Evolutionary conservation across 2,329 filamentous ascomycete genomes (phyloP).

Genomic region (Penicillium sp.): DNA sequence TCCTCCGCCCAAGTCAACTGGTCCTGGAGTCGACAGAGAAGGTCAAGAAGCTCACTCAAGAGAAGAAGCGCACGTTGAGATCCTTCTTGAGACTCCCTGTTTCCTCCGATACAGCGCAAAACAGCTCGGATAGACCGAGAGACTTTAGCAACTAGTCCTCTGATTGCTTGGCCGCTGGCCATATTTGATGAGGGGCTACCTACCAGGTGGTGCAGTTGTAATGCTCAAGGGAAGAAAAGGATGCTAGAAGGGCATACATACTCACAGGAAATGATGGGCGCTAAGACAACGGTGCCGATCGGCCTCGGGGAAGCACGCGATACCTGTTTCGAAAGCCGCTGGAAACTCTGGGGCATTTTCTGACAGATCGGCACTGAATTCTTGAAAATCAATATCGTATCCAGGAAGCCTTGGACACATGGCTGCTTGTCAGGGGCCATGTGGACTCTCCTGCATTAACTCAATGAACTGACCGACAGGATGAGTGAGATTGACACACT

Average conservation of each 20-base stretch:
- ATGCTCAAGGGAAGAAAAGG: not conserved
- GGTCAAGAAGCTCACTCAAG: slow-evolving; percentile 28
- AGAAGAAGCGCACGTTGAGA: slow-evolving; percentile 26
- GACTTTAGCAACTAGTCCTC: slow-evolving; percentile 20
- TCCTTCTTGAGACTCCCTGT: slow-evolving; percentile 30
- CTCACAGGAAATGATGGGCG: not conserved
- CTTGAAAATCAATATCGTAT: not conserved
- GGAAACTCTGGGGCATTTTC: not conserved
- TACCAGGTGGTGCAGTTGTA: slow-evolving; percentile 1
- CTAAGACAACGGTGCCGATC: not conserved
- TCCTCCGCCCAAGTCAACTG: slow-evolving; percentile 28
- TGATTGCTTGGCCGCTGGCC: slow-evolving; percentile 14
- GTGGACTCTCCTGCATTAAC: not conserved
- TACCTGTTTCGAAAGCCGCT: slow-evolving; percentile 1
- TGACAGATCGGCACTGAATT: not conserved
- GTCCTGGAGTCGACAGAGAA: slow-evolving; percentile 29
- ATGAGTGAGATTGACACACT: not conserved
- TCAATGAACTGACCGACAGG: not conserved
- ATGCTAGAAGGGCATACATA: not conserved
- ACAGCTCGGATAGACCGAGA: slow-evolving; percentile 3
- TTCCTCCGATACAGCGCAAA: slow-evolving; percentile 16
- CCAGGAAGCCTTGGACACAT: not conserved
- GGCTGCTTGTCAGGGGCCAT: not conserved
- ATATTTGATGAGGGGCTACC: slow-evolving; percentile 6
- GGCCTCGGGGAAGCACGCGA: not conserved